Base-by-base conservation (phyloP, 768 basidiomycete species). In the Xerocomellus chrysenteron region DNA sequence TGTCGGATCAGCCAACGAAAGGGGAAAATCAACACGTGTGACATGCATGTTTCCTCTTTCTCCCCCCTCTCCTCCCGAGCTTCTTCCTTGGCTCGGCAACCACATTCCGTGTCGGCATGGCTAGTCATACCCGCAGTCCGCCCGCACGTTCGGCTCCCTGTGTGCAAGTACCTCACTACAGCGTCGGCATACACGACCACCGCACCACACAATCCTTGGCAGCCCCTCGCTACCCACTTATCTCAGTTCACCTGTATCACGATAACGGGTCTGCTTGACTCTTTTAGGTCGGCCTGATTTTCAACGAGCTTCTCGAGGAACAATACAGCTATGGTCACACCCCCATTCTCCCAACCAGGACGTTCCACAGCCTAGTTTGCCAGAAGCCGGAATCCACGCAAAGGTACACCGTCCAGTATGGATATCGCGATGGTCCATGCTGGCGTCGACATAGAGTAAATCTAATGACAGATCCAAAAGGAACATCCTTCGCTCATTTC, bases 1-100 rank as follows among this genome's bases (percentile, higher is more conserved):
- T n/a, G 46, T 56, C 65, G 65, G 65, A 66, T 59, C 63, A 67
- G 21, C 36, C 43, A 19, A 19, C 48, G 28, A 64, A 67, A 44
- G 43, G 53, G 58, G 67, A 46, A 62, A 55, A 48, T 54, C 54
- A 56, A 59, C 67, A 68, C 66, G 66, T 68, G 67, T 56, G 4
- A 1, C 19, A 16, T 6, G 66, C 66, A 55, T 67, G 67, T 66
- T 47, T 36, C 63, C 56, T 53, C 58, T 63, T 63, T 58, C 46
- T 21, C 47, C 44, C 52, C 56, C 43, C 54, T 61, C 63, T 61
- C 52, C 35, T 47, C 44, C 53, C 41, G 42, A 26, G 36, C 52
- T 21, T 40, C 30, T 45, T 45, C 39, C 47, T 48, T 24, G 39
- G 45, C 49, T 62, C 57, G 52, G 59, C 53, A 54, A 37, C 2